phyloP scores from a whole-genome alignment of 2,329 filamentous ascomycete genomes.

The Alternaria atra region DNA sequence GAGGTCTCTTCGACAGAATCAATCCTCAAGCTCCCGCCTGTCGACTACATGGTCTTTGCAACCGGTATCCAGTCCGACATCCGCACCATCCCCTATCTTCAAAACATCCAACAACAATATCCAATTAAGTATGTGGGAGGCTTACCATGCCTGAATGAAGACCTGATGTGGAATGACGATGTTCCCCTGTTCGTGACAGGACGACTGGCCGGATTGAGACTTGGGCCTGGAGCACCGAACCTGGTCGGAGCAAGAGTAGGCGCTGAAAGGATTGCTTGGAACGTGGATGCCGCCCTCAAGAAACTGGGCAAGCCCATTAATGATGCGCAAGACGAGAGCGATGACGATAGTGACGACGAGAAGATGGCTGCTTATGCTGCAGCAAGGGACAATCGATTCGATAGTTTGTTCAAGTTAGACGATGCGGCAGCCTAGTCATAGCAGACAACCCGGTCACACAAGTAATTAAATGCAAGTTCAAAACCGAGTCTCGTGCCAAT shows the following conservation, averaged over 20 bases:
- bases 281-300: slow-evolving; percentile 67
- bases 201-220: slow-evolving; percentile 69
- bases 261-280: slow-evolving; percentile 77
- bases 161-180: slow-evolving; percentile 77
- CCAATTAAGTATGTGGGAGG: slow-evolving; percentile 72
- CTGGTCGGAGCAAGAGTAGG: slow-evolving; percentile 76
- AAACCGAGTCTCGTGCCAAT: not conserved
- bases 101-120: slow-evolving; percentile 65
- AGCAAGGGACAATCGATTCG: slow-evolving; percentile 56
- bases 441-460: not conserved
- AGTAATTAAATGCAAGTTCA: not conserved
- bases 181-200: slow-evolving; percentile 78
- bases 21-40: slow-evolving; percentile 58
- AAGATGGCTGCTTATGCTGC: slow-evolving; percentile 47
- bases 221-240: slow-evolving; percentile 78
- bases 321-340: not conserved
- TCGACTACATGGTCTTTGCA: slow-evolving; percentile 78
- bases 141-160: slow-evolving; percentile 76
- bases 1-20: slow-evolving; percentile 57
- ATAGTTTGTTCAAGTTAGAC: slow-evolving; percentile 36
- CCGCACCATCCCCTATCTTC: slow-evolving; percentile 66
- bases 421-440: not conserved
- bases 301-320: slow-evolving; percentile 20
- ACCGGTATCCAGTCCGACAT: slow-evolving; percentile 76
- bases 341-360: slow-evolving; percentile 24